Base-by-base conservation (phyloP, 179 eudicot species). In the Sideroxylon spinosum region DNA sequence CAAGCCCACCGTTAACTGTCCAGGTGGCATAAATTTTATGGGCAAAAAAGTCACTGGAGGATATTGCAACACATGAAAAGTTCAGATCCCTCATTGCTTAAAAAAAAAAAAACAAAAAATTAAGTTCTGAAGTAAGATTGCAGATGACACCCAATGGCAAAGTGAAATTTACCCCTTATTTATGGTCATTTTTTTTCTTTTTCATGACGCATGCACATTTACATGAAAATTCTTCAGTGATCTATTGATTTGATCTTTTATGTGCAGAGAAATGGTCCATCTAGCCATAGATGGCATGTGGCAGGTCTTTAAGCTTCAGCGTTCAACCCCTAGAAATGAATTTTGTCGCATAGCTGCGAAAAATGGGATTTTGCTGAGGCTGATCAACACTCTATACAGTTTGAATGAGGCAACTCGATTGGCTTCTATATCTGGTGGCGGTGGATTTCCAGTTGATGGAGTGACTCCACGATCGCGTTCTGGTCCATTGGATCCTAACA, bases 201-300 rank as follows among this genome's bases (percentile, higher is more conserved):
- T 60, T 79, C 32, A 64, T 5, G 4, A 13, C 68, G 23, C 12
- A 32, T 66, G n/a, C 37, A 22, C 23, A 16, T 49, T 14, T 64
- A 28, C 57, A 49, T 64, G 48, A n/a, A 28, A n/a, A 52, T 53
- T 49, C 61, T 9, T 49, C 49, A 48, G 48, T 17, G 46, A 16
- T 37, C 56, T 25, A 65, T 28, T 81, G 64, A 84, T 74, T 64
- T 37, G 49, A 16, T 74, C 76, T 62, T 73, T 81, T 71, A 79
- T 37, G 52, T 84, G 70, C 93, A 95, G 99, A 96, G 98, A 92
- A 88, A 94, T 95, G 99, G 97, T 95, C 82, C 99, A 95, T 88
- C 89, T 95, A 78, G 99, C 99, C 79, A 91, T 95, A 66, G 97
- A 95, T 89, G 98, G 98, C 83, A 92, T 95, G 94, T 94, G 98